phyloP scores from a whole-genome alignment of 2,329 filamentous ascomycete species.

The Macrophomina tecta region DNA sequence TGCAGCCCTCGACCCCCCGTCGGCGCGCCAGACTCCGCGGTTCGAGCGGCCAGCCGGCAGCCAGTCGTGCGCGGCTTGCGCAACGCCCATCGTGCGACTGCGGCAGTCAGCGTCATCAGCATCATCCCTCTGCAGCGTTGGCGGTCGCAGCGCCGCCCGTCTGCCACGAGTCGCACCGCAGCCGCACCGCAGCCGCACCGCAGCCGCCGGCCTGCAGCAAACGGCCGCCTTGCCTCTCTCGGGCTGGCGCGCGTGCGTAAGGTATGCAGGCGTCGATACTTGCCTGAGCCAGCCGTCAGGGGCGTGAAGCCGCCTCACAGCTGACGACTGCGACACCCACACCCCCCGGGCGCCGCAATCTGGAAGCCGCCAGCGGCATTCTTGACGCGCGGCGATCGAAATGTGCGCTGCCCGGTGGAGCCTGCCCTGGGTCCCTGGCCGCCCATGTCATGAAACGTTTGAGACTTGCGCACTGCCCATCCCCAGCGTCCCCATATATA shows the following conservation, averaged over 20 bases:
- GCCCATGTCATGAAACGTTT: slow-evolving; percentile 26
- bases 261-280: slow-evolving; percentile 19
- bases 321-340: slow-evolving; percentile 17
- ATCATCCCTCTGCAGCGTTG: not conserved
- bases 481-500: slow-evolving; percentile 23
- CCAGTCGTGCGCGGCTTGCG: not conserved
- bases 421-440: slow-evolving; percentile 21
- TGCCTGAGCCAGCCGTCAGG: slow-evolving; percentile 19
- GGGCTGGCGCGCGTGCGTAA: not conserved
- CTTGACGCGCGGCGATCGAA: slow-evolving; percentile 26
- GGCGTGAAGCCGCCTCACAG: slow-evolving; percentile 17
- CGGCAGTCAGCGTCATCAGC: slow-evolving; percentile 1
- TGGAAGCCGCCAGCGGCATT: slow-evolving; percentile 8
- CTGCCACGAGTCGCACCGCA: no score
- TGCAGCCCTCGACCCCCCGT: slow-evolving; percentile 1
- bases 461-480: slow-evolving; percentile 23
- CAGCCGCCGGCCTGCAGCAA: no score
- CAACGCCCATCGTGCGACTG: slow-evolving; percentile 2
- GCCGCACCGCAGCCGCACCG: no score
- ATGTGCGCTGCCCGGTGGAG: slow-evolving; percentile 23
- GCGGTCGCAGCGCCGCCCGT: not conserved
- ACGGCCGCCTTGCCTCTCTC: not conserved
- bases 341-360: slow-evolving; percentile 6
- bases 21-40: no score
- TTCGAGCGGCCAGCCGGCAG: not conserved